Evolutionary conservation across 257 asterid genomes (phyloP).

Genomic region (Nicotiana benthamiana): DNA sequence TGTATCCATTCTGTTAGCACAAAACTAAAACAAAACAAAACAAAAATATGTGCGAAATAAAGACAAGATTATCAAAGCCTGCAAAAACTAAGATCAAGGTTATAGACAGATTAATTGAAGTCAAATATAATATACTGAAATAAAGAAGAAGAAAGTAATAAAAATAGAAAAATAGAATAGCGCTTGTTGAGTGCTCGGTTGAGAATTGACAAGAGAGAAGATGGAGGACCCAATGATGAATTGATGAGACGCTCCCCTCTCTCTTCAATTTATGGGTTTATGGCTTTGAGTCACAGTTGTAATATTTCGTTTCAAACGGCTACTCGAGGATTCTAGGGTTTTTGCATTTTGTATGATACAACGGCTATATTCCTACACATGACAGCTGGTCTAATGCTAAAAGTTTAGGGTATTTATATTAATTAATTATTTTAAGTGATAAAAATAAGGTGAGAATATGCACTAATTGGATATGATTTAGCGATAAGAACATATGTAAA

Average conservation of each 20-base stretch:
- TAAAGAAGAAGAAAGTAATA: background rate
- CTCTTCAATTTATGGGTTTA: background rate
- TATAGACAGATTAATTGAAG: background rate
- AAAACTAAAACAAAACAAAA: too few relatives aligned
- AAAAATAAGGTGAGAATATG: too few relatives aligned
- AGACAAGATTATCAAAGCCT: background rate
- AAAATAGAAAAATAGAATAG: background rate
- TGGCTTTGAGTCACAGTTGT: background rate
- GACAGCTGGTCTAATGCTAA: background rate
- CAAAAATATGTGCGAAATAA: background rate
- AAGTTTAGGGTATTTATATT: too few relatives aligned
- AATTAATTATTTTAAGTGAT: too few relatives aligned
- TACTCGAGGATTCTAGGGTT: background rate
- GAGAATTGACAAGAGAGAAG: background rate
- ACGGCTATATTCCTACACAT: background rate
- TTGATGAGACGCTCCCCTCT: background rate
- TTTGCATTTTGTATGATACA: background rate
- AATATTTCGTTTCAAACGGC: background rate
- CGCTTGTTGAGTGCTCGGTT: background rate
- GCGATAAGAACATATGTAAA: too few relatives aligned
- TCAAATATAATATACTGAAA: background rate
- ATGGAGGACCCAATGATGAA: background rate
- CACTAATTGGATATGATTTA: too few relatives aligned
- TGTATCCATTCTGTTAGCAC: constrained; percentile 13
- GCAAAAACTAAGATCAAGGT: background rate